Conservation (phyloP, 768 basidiomycete genomes). For the Trametes villosa region DNA sequence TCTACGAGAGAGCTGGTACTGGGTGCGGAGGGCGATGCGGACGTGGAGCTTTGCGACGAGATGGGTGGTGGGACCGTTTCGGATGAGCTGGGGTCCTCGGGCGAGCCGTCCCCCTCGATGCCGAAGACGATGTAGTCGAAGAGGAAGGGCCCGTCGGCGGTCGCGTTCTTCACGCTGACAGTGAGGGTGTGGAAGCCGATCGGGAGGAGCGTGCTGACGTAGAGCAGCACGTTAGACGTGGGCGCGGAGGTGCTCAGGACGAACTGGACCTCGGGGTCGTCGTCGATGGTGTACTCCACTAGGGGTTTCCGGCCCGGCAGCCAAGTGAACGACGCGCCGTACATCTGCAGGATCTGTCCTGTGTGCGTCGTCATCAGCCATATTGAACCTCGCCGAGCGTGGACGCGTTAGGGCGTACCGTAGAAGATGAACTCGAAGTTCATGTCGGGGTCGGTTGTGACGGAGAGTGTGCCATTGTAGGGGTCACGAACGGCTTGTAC, state of each 20-base stretch:
- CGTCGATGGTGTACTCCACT: neutral
- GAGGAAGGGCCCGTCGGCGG: neutral
- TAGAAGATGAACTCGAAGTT: slow-evolving; percentile 5
- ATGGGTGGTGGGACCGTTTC: neutral
- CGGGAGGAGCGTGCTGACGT: slow-evolving; percentile 1
- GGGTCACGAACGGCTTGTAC: neutral
- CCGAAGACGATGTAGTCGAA: slow-evolving; percentile 4
- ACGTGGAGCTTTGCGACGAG: neutral
- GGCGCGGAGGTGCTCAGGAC: neutral
- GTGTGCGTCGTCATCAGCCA: neutral
- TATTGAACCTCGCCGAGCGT: neutral
- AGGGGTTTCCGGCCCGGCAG: neutral
- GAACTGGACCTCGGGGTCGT: neutral
- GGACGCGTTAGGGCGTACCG: neutral
- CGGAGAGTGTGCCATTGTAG: neutral
- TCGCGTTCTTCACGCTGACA: neutral
- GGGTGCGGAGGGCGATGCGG: too few species aligned
- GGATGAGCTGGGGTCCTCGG: neutral
- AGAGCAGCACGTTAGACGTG: neutral
- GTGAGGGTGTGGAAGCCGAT: slow-evolving; percentile 3
- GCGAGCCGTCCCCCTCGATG: too few species aligned
- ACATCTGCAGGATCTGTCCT: neutral
- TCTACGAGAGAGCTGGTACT: too few species aligned
- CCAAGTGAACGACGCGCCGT: neutral
- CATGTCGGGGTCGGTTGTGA: neutral